Percentiles rank a stretch among this genome's conserved stretches.
These are phyloP conservation scores for Syzygium oleosum DNA, from an alignment of 345 rosid genomes.

Conservation along the genomic window DNA sequence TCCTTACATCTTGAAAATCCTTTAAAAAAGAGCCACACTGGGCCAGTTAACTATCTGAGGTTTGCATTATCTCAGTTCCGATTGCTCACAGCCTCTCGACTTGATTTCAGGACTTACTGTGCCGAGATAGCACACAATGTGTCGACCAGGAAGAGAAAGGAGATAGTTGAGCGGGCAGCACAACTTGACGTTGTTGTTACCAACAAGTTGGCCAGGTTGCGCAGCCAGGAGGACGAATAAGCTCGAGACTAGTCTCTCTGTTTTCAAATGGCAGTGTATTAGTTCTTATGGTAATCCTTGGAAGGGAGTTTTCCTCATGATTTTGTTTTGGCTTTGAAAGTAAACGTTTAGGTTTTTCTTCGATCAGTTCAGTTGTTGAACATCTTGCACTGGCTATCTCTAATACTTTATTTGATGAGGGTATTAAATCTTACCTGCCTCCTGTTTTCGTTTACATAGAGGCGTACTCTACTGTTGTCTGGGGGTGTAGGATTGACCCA, in stretches of 20 bases:
- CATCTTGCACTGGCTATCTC: neutral
- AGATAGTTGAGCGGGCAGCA: slow-evolving; percentile 51
- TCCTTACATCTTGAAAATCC: neutral
- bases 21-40: neutral
- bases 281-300: neutral
- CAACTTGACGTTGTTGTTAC: slow-evolving; percentile 65
- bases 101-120: slow-evolving; percentile 39
- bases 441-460: neutral
- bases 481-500: neutral
- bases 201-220: slow-evolving; percentile 69
- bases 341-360: neutral
- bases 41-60: neutral
- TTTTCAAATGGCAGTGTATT: neutral
- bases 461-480: neutral
- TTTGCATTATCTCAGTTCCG: neutral
- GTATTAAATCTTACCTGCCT: neutral
- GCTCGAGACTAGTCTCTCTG: neutral
- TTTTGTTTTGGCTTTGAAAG: neutral
- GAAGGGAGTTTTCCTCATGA: neutral
- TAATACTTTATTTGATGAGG: neutral
- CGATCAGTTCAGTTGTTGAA: neutral
- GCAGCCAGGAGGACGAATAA: slow-evolving; percentile 64
- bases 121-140: slow-evolving; percentile 65
- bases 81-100: neutral
- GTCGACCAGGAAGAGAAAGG: slow-evolving; percentile 59